Base-by-base conservation (phyloP, 306 rosid genomes). In the Prunus davidiana region DNA sequence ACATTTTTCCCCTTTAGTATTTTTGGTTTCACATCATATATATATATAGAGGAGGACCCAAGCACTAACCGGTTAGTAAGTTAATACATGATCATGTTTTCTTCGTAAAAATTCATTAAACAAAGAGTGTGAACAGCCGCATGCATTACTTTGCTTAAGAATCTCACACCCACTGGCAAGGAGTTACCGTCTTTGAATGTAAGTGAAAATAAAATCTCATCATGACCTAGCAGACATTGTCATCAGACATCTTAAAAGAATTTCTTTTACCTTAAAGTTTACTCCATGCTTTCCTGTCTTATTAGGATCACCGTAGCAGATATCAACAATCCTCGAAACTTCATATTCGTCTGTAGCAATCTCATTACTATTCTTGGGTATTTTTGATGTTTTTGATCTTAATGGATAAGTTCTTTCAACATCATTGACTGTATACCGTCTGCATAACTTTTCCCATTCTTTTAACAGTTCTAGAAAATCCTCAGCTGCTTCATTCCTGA, bases 401-500 rank as follows among this genome's bases (percentile, higher is more conserved):
- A 78, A 73, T 55, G 76, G 68, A 57, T 24, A 69, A 46, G 72
- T 70, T 47, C 74, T 78, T 74, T 83, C 86, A 15, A 58, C 64
- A 64, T 56, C 82, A 78, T 25, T 67, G 49, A 52, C 84, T 55
- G 75, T 79, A 83, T 78, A 86, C 69, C 82, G 90, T 81, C 60
- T 86, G 82, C 98, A 89, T 75, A 94, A 86, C 72, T 89, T 92
- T 70, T 89, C 95, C 98, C 98, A 94, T 78, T 89, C 93, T 85
- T 84, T 94, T 73, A 94, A 63, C 69, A 94, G 87, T 43, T 82
- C 87, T 10, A 94, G 87, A 84, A 91, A 94, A 67, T 94, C 90
- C 79, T 89, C 95, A 10, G 96, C 96, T 34, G 90, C 80, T 81
- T 91, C 97, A 84, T 94, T 94, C 77, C 95, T 92, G 84, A 94